Evolutionary conservation across 2,329 filamentous ascomycete genomes (phyloP).

Genomic region (Penicillium palitans): DNA sequence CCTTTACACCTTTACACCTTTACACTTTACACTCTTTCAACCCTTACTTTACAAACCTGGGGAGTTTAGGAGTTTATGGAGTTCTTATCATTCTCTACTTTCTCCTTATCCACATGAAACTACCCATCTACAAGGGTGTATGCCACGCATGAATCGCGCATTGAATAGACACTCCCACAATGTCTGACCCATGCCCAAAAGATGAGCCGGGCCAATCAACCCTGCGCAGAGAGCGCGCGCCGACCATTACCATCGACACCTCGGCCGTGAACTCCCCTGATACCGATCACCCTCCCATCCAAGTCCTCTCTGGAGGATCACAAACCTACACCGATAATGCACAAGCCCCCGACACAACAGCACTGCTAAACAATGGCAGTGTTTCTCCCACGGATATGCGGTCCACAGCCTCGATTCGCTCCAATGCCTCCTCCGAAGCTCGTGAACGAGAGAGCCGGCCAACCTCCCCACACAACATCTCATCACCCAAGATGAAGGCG

Average conservation of each 20-base stretch:
- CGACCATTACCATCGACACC: slow-evolving; percentile 60
- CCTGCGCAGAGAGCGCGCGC: slow-evolving; percentile 47
- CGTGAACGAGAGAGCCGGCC: slow-evolving; percentile 56
- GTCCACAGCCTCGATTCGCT: slow-evolving; percentile 54
- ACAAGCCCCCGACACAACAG: slow-evolving; percentile 32
- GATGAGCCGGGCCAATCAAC: slow-evolving; percentile 30
- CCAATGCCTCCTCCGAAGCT: slow-evolving; percentile 60
- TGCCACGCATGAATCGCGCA: slow-evolving; percentile 18
- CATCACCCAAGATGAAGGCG: slow-evolving; percentile 58
- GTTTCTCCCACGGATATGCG: slow-evolving; percentile 53
- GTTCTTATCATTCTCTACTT: background rate
- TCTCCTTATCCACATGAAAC: slow-evolving; percentile 14
- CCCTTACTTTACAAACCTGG: background rate
- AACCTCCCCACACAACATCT: slow-evolving; percentile 67
- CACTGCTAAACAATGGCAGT: slow-evolving; percentile 33
- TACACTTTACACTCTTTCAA: background rate
- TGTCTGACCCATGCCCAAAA: slow-evolving; percentile 31
- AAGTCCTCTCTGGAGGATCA: slow-evolving; percentile 38
- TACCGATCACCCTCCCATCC: slow-evolving; percentile 35
- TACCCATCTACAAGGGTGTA: background rate
- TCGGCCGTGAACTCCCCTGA: slow-evolving; percentile 51
- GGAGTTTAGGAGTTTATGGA: background rate
- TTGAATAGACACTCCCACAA: slow-evolving; percentile 21
- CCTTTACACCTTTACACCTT: background rate
- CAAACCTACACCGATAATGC: slow-evolving; percentile 41